These are phyloP conservation scores for Tephrocybe sp. DNA, from an alignment of 768 basidiomycete species.

Conservation along the genomic window DNA sequence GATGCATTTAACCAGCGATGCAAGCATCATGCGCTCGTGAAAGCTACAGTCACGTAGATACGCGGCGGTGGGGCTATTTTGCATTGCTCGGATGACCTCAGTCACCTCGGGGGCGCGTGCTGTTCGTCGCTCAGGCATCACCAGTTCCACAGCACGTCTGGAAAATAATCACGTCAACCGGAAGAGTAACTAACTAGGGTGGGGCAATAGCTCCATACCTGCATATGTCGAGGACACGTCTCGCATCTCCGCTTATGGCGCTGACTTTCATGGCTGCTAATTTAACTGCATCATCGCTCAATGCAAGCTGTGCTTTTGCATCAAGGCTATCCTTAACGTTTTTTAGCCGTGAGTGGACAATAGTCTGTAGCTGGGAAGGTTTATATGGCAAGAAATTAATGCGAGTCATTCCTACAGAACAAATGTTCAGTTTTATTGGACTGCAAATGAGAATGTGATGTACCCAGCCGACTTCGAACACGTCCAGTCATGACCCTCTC, in stretches of 20 bases:
- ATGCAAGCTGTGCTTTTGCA: slow-evolving; percentile 47
- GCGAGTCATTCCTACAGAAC: slow-evolving; percentile 82
- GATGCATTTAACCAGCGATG: slow-evolving; percentile 77
- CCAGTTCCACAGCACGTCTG: slow-evolving; percentile 83
- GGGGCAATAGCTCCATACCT: slow-evolving; percentile 46
- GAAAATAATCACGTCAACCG: neutral
- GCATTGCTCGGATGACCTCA: slow-evolving; percentile 80
- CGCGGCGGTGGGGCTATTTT: slow-evolving; percentile 85
- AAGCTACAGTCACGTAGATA: slow-evolving; percentile 81
- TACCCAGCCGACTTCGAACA: slow-evolving; percentile 88
- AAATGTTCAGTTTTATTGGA: neutral
- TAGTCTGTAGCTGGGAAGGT: slow-evolving; percentile 73
- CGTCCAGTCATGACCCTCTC: slow-evolving; percentile 91
- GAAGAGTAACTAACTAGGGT: neutral
- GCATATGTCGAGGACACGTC: slow-evolving; percentile 91
- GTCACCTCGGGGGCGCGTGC: slow-evolving; percentile 72
- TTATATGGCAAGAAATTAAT: slow-evolving; percentile 93
- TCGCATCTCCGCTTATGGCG: slow-evolving; percentile 89
- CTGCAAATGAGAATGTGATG: slow-evolving; percentile 1
- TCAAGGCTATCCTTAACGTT: slow-evolving; percentile 52
- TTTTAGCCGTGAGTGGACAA: slow-evolving; percentile 79
- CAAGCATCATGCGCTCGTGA: slow-evolving; percentile 87
- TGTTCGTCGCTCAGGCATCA: slow-evolving; percentile 44
- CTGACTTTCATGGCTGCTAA: slow-evolving; percentile 73
- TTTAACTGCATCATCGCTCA: slow-evolving; percentile 71